Evolutionary conservation across 2,329 filamentous ascomycete species (phyloP).

Genomic region (Cytospora schulzeri): DNA sequence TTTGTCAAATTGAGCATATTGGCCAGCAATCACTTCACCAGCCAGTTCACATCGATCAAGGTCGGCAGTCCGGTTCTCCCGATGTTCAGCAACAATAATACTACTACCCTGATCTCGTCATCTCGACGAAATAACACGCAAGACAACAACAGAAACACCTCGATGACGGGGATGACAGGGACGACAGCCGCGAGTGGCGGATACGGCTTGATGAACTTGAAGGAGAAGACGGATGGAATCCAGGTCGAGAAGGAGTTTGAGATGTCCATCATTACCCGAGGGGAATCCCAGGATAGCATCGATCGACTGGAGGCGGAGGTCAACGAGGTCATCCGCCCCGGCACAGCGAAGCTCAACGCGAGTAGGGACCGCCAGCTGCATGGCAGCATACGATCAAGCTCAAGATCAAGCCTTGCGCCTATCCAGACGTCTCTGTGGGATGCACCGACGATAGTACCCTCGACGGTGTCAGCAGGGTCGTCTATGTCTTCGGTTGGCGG

Average conservation of each 20-base stretch:
- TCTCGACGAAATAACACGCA: constrained; percentile 15
- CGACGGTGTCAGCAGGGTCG: neutral
- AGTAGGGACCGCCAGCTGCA: constrained; percentile 15
- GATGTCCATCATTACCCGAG: constrained; percentile 25
- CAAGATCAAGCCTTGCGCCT: constrained; percentile 10
- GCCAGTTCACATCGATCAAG: constrained; percentile 17
- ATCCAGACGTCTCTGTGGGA: constrained; percentile 10
- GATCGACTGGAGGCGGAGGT: constrained; percentile 22
- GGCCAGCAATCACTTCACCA: constrained; percentile 18
- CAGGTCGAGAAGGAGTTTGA: constrained; percentile 25
- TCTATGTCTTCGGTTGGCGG: neutral
- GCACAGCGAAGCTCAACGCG: constrained; percentile 5
- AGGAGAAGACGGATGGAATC: constrained; percentile 15
- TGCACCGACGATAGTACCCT: constrained; percentile 5
- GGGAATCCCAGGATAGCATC: constrained; percentile 20
- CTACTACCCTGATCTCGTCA: constrained; percentile 20
- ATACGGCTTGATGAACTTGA: neutral
- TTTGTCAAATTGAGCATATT: constrained; percentile 24
- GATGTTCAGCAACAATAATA: constrained; percentile 19
- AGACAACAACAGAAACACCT: constrained; percentile 2
- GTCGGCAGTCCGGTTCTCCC: constrained; percentile 16
- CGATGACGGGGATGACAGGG: constrained; percentile 10
- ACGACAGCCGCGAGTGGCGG: neutral
- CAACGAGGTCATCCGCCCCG: constrained; percentile 21
- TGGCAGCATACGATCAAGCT: constrained; percentile 5